phyloP scores from a whole-genome alignment of 768 basidiomycete genomes.

The Lactarius tabidus region DNA sequence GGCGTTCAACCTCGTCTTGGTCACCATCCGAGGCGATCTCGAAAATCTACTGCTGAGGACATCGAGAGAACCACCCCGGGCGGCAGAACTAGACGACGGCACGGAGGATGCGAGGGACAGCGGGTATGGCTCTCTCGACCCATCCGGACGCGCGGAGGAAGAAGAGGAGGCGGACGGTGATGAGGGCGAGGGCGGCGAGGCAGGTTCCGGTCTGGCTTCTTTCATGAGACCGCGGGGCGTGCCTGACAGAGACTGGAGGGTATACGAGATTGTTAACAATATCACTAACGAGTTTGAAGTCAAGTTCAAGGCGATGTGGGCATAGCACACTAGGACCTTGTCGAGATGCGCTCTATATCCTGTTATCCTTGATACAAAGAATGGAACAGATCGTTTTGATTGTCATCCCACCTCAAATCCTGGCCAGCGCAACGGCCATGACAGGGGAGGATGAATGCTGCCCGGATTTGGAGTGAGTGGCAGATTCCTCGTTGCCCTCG shows the following conservation, averaged over 20 bases:
- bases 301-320: constrained; percentile 62
- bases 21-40: constrained; percentile 46
- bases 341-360: too few relatives aligned
- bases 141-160: constrained; percentile 30
- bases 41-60: constrained; percentile 41
- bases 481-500: too few relatives aligned
- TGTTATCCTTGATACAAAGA: too few relatives aligned
- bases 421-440: too few relatives aligned
- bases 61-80: constrained; percentile 17
- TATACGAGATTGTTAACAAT: constrained; percentile 47
- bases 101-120: constrained; percentile 32
- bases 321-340: neutral
- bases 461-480: too few relatives aligned
- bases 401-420: too few relatives aligned
- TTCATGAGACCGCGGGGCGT: constrained; percentile 39
- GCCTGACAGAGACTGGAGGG: constrained; percentile 47
- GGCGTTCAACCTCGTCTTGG: constrained; percentile 51
- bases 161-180: constrained; percentile 27
- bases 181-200: neutral
- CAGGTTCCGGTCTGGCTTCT: constrained; percentile 18
- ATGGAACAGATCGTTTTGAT: too few relatives aligned
- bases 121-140: constrained; percentile 34
- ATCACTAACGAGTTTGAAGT: constrained; percentile 48
- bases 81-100: constrained; percentile 24
- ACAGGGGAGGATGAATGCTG: too few relatives aligned